These are phyloP conservation scores for Tubosaeta sp. DNA, from an alignment of 768 basidiomycete species.

Conservation along the genomic window DNA sequence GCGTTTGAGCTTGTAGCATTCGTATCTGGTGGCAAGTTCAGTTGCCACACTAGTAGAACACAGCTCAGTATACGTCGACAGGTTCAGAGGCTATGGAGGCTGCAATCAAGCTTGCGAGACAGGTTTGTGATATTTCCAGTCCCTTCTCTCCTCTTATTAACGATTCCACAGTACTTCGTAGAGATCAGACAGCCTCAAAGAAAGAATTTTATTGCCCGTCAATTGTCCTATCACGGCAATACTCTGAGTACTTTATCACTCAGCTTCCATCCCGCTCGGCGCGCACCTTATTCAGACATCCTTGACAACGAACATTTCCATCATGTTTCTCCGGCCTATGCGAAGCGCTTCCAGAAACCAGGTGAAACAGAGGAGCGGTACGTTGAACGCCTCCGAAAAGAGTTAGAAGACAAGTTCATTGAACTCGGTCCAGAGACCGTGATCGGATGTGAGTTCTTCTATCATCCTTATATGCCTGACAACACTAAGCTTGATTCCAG, in stretches of 20 bases:
- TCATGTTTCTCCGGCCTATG: conserved; percentile 86
- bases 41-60: neutral
- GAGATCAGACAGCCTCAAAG: conserved; percentile 69
- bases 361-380: conserved; percentile 78
- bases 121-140: conserved; percentile 39
- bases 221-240: conserved; percentile 84
- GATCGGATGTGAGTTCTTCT: conserved; percentile 59
- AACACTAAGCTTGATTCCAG: conserved; percentile 32
- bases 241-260: conserved; percentile 68
- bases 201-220: conserved; percentile 72
- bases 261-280: conserved; percentile 61
- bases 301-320: conserved; percentile 67
- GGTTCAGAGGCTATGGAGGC: conserved; percentile 90
- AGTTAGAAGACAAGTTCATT: conserved; percentile 82
- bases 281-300: conserved; percentile 63
- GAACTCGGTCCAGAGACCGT: conserved; percentile 81
- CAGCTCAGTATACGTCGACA: conserved; percentile 25
- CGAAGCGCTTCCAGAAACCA: conserved; percentile 65
- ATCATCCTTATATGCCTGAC: neutral
- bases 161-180: conserved; percentile 52
- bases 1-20: conserved; percentile 72
- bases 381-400: conserved; percentile 68
- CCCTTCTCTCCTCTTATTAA: conserved; percentile 6
- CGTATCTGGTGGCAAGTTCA: conserved; percentile 61
- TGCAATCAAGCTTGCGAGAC: conserved; percentile 76